These are phyloP conservation scores for Mycosphaerella sp. DNA, from an alignment of 2,329 filamentous ascomycete species.

Conservation along the genomic window DNA sequence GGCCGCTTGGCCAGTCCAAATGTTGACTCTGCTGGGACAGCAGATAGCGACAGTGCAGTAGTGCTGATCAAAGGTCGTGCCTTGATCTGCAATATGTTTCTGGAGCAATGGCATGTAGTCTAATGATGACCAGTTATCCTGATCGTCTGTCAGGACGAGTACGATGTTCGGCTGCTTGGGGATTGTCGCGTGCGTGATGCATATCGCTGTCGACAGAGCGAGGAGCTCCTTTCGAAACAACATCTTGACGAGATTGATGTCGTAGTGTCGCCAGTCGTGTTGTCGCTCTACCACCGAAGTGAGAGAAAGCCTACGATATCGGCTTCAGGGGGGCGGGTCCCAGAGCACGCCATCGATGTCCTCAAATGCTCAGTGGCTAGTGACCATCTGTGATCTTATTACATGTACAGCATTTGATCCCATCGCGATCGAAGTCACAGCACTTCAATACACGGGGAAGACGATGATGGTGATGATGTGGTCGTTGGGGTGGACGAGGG, in stretches of 20 bases:
- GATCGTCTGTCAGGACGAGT: constrained; percentile 63
- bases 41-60: constrained; percentile 62
- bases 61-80: constrained; percentile 54
- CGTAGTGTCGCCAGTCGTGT: background rate
- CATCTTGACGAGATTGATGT: background rate
- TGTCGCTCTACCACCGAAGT: background rate
- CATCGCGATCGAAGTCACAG: too few relatives aligned
- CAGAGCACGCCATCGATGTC: background rate
- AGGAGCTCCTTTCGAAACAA: background rate
- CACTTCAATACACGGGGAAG: too few relatives aligned
- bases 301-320: background rate
- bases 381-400: too few relatives aligned
- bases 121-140: constrained; percentile 54
- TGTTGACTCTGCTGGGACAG: constrained; percentile 59
- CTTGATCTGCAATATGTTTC: constrained; percentile 37
- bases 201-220: background rate
- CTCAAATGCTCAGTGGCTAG: background rate
- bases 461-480: too few relatives aligned
- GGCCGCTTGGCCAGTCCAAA: constrained; percentile 59
- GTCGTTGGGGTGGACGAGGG: too few relatives aligned
- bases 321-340: background rate
- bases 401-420: too few relatives aligned
- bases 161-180: constrained; percentile 49
- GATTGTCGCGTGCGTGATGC: background rate
- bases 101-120: constrained; percentile 57